These are phyloP conservation scores for Phalaenopsis aphrodite DNA, from an alignment of 106 monocot species.

Conservation along the genomic window DNA sequence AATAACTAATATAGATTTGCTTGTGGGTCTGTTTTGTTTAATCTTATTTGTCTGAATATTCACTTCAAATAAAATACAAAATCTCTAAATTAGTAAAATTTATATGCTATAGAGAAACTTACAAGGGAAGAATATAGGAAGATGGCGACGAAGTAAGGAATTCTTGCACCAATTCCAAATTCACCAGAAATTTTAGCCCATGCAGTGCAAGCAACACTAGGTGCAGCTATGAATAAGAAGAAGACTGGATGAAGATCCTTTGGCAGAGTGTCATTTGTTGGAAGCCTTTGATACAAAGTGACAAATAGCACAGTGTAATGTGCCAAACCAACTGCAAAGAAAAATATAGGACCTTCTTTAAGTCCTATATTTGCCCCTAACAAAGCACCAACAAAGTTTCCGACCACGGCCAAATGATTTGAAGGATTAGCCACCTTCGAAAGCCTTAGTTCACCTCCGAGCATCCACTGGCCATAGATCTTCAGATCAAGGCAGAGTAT, in stretches of 20 bases:
- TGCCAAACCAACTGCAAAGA: slow-evolving; percentile 15
- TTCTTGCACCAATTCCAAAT: slow-evolving; percentile 5
- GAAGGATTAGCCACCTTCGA: slow-evolving; percentile 13
- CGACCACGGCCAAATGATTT: slow-evolving; percentile 1
- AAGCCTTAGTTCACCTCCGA: slow-evolving; percentile 11
- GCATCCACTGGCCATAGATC: slow-evolving; percentile 21
- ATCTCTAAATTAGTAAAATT: not conserved
- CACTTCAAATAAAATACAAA: not conserved
- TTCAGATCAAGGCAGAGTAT: slow-evolving; percentile 18
- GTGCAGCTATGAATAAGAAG: slow-evolving; percentile 10
- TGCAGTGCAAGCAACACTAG: slow-evolving; percentile 14
- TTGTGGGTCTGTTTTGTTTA: too few relatives aligned
- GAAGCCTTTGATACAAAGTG: slow-evolving; percentile 23
- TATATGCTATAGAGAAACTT: not conserved
- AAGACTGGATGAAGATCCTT: slow-evolving; percentile 25
- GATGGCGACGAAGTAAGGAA: slow-evolving; percentile 18
- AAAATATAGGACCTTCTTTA: slow-evolving; percentile 13
- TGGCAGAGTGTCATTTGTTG: slow-evolving; percentile 13
- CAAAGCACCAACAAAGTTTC: slow-evolving; percentile 4
- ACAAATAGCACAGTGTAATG: slow-evolving; percentile 19
- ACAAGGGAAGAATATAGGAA: slow-evolving; percentile 25
- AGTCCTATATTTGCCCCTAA: not conserved
- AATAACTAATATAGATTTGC: too few relatives aligned
- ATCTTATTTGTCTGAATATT: too few relatives aligned
- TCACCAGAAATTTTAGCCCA: slow-evolving; percentile 14